These are phyloP conservation scores for Aspergillus candidus DNA, from an alignment of 2,329 filamentous ascomycete genomes.

Conservation along the genomic window DNA sequence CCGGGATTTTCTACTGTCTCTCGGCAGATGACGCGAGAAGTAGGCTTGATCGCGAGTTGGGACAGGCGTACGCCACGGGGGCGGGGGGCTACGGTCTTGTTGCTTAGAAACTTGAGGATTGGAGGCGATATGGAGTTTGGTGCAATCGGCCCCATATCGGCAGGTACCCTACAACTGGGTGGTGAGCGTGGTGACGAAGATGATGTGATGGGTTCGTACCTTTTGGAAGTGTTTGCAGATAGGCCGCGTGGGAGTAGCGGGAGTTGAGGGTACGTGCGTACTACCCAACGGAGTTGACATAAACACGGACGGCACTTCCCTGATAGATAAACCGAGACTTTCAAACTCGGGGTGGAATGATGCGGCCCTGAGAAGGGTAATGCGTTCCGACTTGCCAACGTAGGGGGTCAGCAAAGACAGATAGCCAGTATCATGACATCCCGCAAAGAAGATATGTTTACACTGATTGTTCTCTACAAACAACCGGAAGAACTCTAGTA, in stretches of 20 bases:
- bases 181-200: conserved; percentile 1
- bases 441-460: conserved; percentile 59
- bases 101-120: conserved; percentile 19
- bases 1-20: conserved; percentile 13
- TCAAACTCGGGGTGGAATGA: conserved; percentile 50
- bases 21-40: conserved; percentile 17
- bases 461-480: conserved; percentile 56
- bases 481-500: conserved; percentile 37
- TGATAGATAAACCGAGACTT: conserved; percentile 46
- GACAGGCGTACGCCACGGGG: conserved; percentile 8
- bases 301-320: conserved; percentile 50
- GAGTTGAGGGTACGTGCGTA: conserved; percentile 1
- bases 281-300: conserved; percentile 35
- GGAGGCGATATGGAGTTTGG: conserved; percentile 26
- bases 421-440: conserved; percentile 57
- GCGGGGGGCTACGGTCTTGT: conserved; percentile 12
- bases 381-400: conserved; percentile 43
- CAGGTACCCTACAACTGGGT: conserved; percentile 23
- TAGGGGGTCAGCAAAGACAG: conserved; percentile 52
- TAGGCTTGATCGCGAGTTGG: conserved; percentile 16
- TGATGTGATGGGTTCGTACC: conserved; percentile 10
- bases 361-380: conserved; percentile 52
- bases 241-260: conserved; percentile 8
- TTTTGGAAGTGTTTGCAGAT: conserved; percentile 32
- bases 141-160: conserved; percentile 26